Base-by-base conservation (phyloP, 208 protist genomes). In the Leptomonas pyrrhocoris region DNA sequence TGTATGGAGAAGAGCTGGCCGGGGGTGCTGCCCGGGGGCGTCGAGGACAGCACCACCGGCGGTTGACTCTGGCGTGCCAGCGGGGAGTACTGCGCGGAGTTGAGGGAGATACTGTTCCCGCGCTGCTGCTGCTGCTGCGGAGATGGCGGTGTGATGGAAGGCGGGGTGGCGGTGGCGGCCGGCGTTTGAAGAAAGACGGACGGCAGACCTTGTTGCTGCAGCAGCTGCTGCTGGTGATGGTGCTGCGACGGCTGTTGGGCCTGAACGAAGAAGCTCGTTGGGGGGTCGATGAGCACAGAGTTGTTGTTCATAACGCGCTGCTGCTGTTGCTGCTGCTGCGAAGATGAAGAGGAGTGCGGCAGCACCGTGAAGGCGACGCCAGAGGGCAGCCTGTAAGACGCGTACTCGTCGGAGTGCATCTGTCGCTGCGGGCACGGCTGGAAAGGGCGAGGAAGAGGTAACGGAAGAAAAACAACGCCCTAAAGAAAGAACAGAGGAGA, bases 61-160 rank as follows among this genome's bases (percentile, higher is more conserved):
- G 30, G 45, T 34, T 57, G 48, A 21, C 30, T 74, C 21, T 61
- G 68, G 28, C 31, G 58, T 3, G 38, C 23, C 25, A 67, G 28
- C 21, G 68, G 13, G 31, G 43, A 27, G 58, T 54, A 57, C 49
- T 48, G 30, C 3, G 34, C 59, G 12, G 68, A 55, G 68, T 30
- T 46, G 40, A 48, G 42, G 40, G 49, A 64, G 66, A 56, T 46
- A 46, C 55, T 72, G 67, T 56, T 64, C 46, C 67, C 48, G 12
- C 48, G 54, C 56, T 68, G 60, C 48, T 54, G 60, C 18, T 66
- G 60, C 40, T 55, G 46, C 49, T 55, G 58, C 25, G 19, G 23
- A 27, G 45, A 57, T 13, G 56, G 38, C 28, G 55, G 55, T 5
- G 66, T 19, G 46, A 54, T 43, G 38, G 43, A 23, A 8, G 66